Evolutionary conservation across 2,329 filamentous ascomycete species (phyloP).

Genomic region (Ophiocordyceps camponoti-floridani): DNA sequence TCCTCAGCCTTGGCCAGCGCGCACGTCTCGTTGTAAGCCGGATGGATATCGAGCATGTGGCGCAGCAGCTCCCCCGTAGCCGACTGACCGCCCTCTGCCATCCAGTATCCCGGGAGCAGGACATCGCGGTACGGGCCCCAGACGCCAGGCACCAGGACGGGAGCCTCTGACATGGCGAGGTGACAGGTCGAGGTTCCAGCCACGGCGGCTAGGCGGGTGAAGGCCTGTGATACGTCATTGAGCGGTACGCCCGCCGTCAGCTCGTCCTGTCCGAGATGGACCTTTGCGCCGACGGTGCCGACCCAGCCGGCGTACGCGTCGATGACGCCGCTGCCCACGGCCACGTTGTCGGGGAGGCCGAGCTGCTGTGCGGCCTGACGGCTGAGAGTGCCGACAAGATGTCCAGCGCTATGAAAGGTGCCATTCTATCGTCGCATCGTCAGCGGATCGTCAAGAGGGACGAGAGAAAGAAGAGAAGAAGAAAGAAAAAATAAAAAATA

Average conservation of each 20-base stretch:
- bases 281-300: conserved; percentile 93
- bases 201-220: conserved; percentile 80
- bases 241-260: conserved; percentile 49
- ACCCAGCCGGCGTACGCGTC: conserved; percentile 99
- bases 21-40: conserved; percentile 65
- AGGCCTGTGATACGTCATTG: conserved; percentile 84
- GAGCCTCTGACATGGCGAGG: conserved; percentile 81
- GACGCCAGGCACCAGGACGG: conserved; percentile 86
- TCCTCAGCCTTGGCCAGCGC: conserved; percentile 67
- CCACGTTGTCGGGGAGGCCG: conserved; percentile 71
- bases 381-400: conserved; percentile 71
- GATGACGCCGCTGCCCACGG: conserved; percentile 90
- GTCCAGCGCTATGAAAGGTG: conserved; percentile 77
- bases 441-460: conserved; percentile 2
- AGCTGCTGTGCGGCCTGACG: conserved; percentile 70
- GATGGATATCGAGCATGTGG: conserved; percentile 88
- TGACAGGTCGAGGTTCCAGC: conserved; percentile 96
- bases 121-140: conserved; percentile 97
- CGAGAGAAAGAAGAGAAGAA: conserved; percentile 2
- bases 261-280: conserved; percentile 49
- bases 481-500: background rate
- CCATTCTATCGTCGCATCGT: conserved; percentile 47
- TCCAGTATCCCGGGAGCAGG: conserved; percentile 80
- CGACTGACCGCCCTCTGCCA: conserved; percentile 92
- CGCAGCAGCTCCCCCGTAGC: conserved; percentile 89